phyloP scores from a whole-genome alignment of 2,329 filamentous ascomycete species.

The Capronia americana region DNA sequence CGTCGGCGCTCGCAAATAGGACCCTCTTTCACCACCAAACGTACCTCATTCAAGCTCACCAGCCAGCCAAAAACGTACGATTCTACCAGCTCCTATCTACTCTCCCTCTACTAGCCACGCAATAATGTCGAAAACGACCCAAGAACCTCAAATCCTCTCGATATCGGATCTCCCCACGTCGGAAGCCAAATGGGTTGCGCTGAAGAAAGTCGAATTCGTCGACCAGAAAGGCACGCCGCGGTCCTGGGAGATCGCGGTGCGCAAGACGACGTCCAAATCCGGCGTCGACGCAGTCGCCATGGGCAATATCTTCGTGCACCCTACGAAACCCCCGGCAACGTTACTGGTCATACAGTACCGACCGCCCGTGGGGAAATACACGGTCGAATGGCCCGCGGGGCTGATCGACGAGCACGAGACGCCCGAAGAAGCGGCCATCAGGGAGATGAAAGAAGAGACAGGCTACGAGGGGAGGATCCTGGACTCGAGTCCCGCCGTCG shows the following conservation, averaged over 20 bases:
- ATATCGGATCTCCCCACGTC: conserved; percentile 30
- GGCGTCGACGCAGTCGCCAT: conserved; percentile 68
- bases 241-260: conserved; percentile 38
- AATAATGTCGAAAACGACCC: conserved; percentile 14
- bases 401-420: conserved; percentile 64
- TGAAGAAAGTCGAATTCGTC: conserved; percentile 46
- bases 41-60: not conserved
- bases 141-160: conserved; percentile 29
- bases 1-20: not conserved
- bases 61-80: not conserved
- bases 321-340: conserved; percentile 55
- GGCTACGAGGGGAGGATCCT: conserved; percentile 63
- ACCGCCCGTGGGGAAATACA: conserved; percentile 63
- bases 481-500: conserved; percentile 70
- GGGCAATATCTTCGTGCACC: conserved; percentile 59
- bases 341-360: conserved; percentile 62
- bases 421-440: conserved; percentile 61
- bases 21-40: not conserved
- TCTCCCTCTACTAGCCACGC: not conserved
- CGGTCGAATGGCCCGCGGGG: conserved; percentile 67
- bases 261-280: conserved; percentile 60
- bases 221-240: conserved; percentile 34
- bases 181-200: conserved; percentile 50
- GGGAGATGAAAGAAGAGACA: conserved; percentile 67
- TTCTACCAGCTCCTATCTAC: not conserved